phyloP scores from a whole-genome alignment of 2,329 filamentous ascomycete genomes.

The Xenoacremonium recifei region DNA sequence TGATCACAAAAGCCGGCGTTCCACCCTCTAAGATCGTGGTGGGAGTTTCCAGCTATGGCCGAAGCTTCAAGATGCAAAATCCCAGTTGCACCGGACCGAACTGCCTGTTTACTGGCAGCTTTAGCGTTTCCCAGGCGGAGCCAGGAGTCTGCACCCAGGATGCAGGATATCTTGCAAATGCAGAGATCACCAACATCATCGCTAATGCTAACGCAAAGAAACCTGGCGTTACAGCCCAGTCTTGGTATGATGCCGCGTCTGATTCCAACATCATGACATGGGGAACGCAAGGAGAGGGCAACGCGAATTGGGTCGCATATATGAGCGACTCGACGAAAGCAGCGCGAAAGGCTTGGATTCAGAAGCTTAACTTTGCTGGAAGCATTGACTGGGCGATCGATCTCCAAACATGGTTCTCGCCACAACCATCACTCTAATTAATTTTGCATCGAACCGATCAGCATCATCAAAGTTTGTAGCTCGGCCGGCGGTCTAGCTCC shows the following conservation, averaged over 20 bases:
- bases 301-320: constrained; percentile 29
- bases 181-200: constrained; percentile 27
- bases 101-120: constrained; percentile 25
- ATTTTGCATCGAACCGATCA: too few species aligned
- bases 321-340: constrained; percentile 26
- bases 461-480: too few species aligned
- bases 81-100: constrained; percentile 21
- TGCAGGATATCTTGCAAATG: constrained; percentile 27
- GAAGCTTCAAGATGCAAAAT: constrained; percentile 26
- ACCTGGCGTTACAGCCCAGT: constrained; percentile 12
- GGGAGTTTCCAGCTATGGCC: constrained; percentile 28
- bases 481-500: too few species aligned
- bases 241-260: constrained; percentile 18
- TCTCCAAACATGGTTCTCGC: constrained; percentile 22
- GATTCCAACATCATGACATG: constrained; percentile 25
- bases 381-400: constrained; percentile 32
- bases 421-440: too few species aligned
- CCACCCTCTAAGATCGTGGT: constrained; percentile 29
- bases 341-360: constrained; percentile 15
- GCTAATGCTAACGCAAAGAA: constrained; percentile 17
- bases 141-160: constrained; percentile 23
- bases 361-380: constrained; percentile 28
- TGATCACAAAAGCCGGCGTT: constrained; percentile 36
- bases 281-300: constrained; percentile 17
- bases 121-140: constrained; percentile 19